phyloP scores from a whole-genome alignment of 2,329 filamentous ascomycete genomes.

The Exophiala sp. region DNA sequence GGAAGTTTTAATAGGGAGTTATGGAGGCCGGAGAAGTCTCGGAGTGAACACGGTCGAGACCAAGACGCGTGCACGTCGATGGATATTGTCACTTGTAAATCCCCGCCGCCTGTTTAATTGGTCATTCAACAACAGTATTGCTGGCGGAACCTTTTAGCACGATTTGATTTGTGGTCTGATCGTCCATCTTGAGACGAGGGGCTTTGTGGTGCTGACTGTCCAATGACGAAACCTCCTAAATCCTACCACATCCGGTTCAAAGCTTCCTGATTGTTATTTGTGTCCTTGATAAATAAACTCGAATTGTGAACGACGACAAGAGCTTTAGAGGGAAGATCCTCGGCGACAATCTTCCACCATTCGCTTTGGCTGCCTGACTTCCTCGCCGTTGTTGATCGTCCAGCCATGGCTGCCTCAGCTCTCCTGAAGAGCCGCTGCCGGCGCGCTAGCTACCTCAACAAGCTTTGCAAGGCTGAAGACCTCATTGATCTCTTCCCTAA shows the following conservation, averaged over 20 bases:
- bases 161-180: background rate
- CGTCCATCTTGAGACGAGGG: background rate
- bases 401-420: slow-evolving; percentile 60
- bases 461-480: slow-evolving; percentile 75
- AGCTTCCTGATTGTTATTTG: background rate
- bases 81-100: background rate
- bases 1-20: background rate
- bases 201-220: background rate
- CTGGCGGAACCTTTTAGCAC: background rate
- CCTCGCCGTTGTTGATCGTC: background rate
- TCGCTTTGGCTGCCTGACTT: background rate
- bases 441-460: slow-evolving; percentile 73
- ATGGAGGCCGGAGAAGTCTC: slow-evolving; percentile 7
- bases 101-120: background rate
- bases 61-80: background rate
- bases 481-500: slow-evolving; percentile 77
- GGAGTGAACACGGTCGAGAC: background rate
- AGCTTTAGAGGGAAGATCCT: background rate
- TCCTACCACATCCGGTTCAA: background rate
- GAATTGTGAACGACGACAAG: no score
- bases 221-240: background rate
- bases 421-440: slow-evolving; percentile 72
- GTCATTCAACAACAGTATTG: background rate
- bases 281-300: background rate
- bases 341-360: background rate